phyloP scores from a whole-genome alignment of 169 alveolate species.

The Plasmodium ovale region DNA sequence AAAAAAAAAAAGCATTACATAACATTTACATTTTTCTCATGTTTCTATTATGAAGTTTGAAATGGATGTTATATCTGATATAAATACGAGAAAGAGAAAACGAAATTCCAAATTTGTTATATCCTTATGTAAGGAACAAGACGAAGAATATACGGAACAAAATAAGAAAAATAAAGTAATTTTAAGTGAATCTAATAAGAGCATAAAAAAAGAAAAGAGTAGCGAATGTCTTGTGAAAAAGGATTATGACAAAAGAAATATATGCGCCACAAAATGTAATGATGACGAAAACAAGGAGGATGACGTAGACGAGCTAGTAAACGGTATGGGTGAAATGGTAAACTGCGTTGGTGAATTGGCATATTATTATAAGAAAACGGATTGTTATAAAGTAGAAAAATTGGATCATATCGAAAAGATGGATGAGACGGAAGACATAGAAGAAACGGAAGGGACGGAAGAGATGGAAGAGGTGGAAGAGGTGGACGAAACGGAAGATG shows the following conservation, averaged over 20 bases:
- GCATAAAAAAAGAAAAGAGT: conserved; percentile 2
- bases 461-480: too few relatives aligned
- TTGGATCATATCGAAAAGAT: too few relatives aligned
- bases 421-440: too few relatives aligned
- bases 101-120: conserved; percentile 14
- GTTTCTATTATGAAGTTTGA: conserved; percentile 18
- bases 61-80: conserved; percentile 30
- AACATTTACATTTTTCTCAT: conserved; percentile 3
- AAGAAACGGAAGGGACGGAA: too few relatives aligned
- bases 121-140: conserved; percentile 25
- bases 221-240: conserved; percentile 11
- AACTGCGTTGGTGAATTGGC: too few relatives aligned
- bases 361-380: too few relatives aligned
- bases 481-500: too few relatives aligned
- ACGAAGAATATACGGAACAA: conserved; percentile 17
- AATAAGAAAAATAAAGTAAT: conserved; percentile 11
- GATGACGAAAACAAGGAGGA: background rate
- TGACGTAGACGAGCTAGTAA: background rate
- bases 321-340: background rate
- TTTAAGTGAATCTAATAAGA: conserved; percentile 10
- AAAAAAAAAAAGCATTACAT: background rate
- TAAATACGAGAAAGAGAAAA: conserved; percentile 22
- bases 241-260: conserved; percentile 34
- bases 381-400: too few relatives aligned
- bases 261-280: conserved; percentile 20